Percentiles rank a stretch among this genome's conserved stretches.
Evolutionary conservation across 305 asterid genomes (phyloP).

Genomic region (Fraxinus sp.): DNA sequence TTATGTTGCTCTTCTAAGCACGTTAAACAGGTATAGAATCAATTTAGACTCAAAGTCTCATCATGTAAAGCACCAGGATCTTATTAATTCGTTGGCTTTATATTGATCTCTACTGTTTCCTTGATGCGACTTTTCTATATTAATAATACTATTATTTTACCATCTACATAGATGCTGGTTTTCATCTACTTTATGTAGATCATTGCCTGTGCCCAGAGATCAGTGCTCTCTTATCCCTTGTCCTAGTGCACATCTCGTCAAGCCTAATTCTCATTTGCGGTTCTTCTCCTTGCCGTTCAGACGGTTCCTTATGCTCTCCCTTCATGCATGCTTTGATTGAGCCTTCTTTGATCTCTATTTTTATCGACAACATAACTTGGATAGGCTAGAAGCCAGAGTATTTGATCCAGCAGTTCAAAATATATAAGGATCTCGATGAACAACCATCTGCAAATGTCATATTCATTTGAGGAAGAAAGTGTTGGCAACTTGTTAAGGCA

Average conservation of each 20-base stretch:
- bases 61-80: background rate
- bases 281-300: background rate
- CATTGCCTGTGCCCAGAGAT: background rate
- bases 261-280: background rate
- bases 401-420: background rate
- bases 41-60: background rate
- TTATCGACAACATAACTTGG: background rate
- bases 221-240: background rate
- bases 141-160: background rate
- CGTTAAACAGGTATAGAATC: background rate
- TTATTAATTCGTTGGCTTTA: constrained; percentile 3
- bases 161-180: background rate
- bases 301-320: background rate
- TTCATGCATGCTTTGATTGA: background rate
- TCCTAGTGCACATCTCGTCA: background rate
- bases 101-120: background rate
- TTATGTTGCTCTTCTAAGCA: background rate
- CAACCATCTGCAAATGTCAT: background rate
- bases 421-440: background rate
- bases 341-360: background rate
- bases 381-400: background rate
- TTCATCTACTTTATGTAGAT: background rate
- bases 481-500: background rate
- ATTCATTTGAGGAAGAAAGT: background rate
- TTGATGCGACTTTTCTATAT: background rate